These are phyloP conservation scores for Acmispon strigosus DNA, from an alignment of 306 rosid genomes.

Conservation along the genomic window DNA sequence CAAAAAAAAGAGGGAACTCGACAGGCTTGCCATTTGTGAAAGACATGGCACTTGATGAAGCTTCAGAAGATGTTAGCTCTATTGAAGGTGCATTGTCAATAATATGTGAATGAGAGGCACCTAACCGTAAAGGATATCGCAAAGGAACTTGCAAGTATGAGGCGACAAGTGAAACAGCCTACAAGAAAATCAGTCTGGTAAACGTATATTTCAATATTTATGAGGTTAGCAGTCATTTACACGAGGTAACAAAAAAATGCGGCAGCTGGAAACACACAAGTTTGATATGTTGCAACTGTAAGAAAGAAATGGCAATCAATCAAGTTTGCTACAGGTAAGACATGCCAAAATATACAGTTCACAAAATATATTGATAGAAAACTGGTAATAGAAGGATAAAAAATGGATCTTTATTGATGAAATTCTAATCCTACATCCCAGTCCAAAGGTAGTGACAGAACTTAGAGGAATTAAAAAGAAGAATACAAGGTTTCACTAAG, in stretches of 20 bases:
- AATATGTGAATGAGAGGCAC: slow-evolving; percentile 81
- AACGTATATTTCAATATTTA: slow-evolving; percentile 24
- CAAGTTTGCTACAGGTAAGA: background rate
- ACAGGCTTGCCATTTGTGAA: slow-evolving; percentile 43
- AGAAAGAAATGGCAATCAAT: slow-evolving; percentile 15
- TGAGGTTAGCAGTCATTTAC: slow-evolving; percentile 12
- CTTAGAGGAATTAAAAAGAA: no score
- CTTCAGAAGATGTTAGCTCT: slow-evolving; percentile 52
- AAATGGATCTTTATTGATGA: no score
- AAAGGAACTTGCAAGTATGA: slow-evolving; percentile 82
- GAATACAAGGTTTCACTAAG: no score
- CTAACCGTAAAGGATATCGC: slow-evolving; percentile 79
- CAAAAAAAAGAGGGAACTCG: slow-evolving; percentile 86
- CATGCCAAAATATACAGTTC: background rate
- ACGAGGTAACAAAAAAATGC: background rate
- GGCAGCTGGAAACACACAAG: slow-evolving; percentile 5
- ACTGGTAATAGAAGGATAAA: no score
- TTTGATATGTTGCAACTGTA: background rate
- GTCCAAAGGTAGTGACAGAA: no score
- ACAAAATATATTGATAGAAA: no score
- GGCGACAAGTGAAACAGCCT: slow-evolving; percentile 87
- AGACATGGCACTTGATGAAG: slow-evolving; percentile 35
- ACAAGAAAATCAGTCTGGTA: slow-evolving; percentile 35
- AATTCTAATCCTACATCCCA: no score
- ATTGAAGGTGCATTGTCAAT: slow-evolving; percentile 73